Conservation (phyloP, 2,329 filamentous ascomycete species). For the Grosmannia serpens region DNA sequence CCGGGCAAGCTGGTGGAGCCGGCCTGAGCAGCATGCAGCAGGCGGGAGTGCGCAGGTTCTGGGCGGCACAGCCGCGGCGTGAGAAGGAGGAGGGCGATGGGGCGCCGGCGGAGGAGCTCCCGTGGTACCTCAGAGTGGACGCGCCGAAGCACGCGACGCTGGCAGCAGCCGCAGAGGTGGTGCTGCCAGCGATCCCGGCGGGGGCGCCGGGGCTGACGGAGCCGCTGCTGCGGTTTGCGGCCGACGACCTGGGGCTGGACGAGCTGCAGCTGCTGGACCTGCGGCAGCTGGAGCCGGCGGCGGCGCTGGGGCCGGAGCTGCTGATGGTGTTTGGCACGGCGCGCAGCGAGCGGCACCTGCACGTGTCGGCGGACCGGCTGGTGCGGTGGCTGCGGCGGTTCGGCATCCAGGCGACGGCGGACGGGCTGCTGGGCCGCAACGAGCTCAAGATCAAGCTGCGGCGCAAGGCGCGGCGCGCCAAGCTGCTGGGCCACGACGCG, state of each 20-base stretch:
- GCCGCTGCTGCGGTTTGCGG: conserved; percentile 65
- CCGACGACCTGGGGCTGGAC: conserved; percentile 77
- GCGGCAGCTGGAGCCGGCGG: conserved; percentile 70
- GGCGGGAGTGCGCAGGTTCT: not conserved
- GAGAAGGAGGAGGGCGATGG: not conserved
- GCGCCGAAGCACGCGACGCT: conserved; percentile 39
- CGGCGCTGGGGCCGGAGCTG: conserved; percentile 76
- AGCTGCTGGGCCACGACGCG: conserved; percentile 59
- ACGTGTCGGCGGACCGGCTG: conserved; percentile 80
- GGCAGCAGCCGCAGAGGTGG: conserved; percentile 29
- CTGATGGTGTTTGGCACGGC: conserved; percentile 91
- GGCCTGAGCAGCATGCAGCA: not conserved
- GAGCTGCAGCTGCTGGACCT: conserved; percentile 72
- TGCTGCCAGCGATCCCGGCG: conserved; percentile 45
- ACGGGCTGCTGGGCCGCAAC: conserved; percentile 79
- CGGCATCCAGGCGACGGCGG: conserved; percentile 64
- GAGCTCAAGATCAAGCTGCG: conserved; percentile 82
- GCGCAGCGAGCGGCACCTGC: conserved; percentile 84
- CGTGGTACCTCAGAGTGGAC: conserved; percentile 79
- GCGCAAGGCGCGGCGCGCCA: conserved; percentile 69
- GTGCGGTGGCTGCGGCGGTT: conserved; percentile 75
- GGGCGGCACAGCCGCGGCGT: not conserved
- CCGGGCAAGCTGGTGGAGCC: too few relatives aligned
- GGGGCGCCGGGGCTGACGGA: conserved; percentile 60
- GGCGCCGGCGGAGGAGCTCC: conserved; percentile 9